These are phyloP conservation scores for Secale cereale DNA, from an alignment of 176 grass and related monocot species.

Conservation along the genomic window DNA sequence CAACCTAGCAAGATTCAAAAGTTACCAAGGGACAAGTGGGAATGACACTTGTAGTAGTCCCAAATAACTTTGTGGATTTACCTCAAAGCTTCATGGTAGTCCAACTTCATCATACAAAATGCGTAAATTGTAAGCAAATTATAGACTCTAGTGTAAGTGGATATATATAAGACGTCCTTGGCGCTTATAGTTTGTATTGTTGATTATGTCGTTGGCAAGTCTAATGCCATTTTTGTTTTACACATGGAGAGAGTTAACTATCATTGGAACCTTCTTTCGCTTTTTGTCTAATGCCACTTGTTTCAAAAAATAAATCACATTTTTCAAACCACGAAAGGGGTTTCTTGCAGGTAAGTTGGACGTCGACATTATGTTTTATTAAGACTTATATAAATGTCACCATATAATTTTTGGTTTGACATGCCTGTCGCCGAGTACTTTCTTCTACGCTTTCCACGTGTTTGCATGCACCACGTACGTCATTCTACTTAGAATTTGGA, in stretches of 20 bases:
- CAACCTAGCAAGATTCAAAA: no score
- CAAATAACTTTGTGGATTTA: no score
- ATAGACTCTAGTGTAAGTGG: no score
- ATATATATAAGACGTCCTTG: no score
- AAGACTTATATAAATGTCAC: background rate
- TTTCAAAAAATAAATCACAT: background rate
- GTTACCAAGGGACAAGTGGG: no score
- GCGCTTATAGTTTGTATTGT: background rate
- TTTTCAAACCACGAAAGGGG: conserved; percentile 11
- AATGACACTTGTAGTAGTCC: no score
- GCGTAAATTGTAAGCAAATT: no score
- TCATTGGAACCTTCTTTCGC: background rate
- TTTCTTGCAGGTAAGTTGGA: conserved; percentile 35
- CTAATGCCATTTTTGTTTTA: background rate
- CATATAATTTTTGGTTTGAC: background rate
- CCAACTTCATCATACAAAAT: no score
- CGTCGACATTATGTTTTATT: background rate
- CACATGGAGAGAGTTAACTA: background rate
- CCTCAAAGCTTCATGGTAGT: no score
- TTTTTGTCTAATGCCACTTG: background rate
- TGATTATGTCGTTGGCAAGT: background rate
- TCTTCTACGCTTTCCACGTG: background rate
- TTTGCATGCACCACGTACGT: background rate
- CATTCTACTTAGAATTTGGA: background rate
- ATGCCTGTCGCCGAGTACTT: background rate